phyloP scores from a whole-genome alignment of 805 yeast genomes.

The Myxozyma kluyveri region DNA sequence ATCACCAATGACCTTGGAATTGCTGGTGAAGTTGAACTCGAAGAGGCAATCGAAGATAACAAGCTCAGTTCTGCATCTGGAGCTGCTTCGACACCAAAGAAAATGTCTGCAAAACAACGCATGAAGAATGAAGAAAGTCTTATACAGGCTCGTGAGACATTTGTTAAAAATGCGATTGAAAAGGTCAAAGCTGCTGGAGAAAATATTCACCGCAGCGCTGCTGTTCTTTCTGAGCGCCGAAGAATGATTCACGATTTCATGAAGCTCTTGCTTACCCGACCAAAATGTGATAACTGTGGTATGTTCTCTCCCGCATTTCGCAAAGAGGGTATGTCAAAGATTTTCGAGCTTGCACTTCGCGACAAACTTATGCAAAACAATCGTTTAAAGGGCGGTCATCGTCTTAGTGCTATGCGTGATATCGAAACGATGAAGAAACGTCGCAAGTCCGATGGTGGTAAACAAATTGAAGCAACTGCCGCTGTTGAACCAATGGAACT shows the following conservation, averaged over 20 bases:
- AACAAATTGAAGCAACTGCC: conserved; percentile 23
- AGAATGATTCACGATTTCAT: conserved; percentile 64
- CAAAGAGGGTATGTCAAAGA: conserved; percentile 90
- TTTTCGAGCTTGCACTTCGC: conserved; percentile 80
- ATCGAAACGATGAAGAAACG: conserved; percentile 30
- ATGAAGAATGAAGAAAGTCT: conserved; percentile 45
- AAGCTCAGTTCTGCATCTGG: conserved; percentile 28
- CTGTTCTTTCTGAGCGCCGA: conserved; percentile 86
- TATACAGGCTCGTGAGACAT: conserved; percentile 60
- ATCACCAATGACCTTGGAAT: conserved; percentile 43
- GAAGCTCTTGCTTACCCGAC: conserved; percentile 66
- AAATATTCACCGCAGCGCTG: conserved; percentile 68
- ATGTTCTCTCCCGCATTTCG: conserved; percentile 93
- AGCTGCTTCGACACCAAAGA: conserved; percentile 39
- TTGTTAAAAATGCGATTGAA: conserved; percentile 62
- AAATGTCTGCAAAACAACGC: conserved; percentile 37
- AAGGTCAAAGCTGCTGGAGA: conserved; percentile 54
- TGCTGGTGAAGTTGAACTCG: conserved; percentile 49
- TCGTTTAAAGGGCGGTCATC: conserved; percentile 71
- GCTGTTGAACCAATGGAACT: conserved; percentile 8
- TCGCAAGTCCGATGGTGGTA: conserved; percentile 9
- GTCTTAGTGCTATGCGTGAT: conserved; percentile 65
- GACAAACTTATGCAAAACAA: conserved; percentile 82
- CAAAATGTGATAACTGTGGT: conserved; percentile 93
- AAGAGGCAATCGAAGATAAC: conserved; percentile 43